Base-by-base conservation (phyloP, 2,329 filamentous ascomycete species). In the Fusarium cyanostomum region DNA sequence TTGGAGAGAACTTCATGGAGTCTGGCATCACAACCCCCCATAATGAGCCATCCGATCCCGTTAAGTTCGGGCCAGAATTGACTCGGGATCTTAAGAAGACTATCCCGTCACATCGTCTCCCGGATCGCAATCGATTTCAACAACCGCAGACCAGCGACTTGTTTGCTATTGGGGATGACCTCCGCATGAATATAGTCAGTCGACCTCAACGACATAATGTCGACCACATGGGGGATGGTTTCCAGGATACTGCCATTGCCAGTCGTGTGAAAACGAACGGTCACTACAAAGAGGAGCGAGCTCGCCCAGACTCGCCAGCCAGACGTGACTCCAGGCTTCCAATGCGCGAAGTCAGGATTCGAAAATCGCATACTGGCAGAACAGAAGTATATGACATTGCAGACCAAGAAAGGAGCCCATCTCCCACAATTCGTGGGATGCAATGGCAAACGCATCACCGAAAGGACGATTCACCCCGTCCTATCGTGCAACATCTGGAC, bases 1-100 rank as follows among this genome's bases (percentile, higher is more conserved):
- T 79, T 6, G 75, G 74, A 11, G 77, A 79, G 9, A 72, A 71
- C 41, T 79, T 79, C 35, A 77, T 79, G 75, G 72, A 74, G 16
- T 79, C 77, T 26, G 74, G 75, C 7, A 61, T 76, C 5, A 77
- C 77, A 10, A 77, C 77, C 12, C 77, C 77, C 12, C 70, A 68
- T 13, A 76, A 74, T 27, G 75, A 76, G 43, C 71, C 61, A 15
- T 69, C 64, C 7, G 70, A 65, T 12, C 56, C 56, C 18, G 46
- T 71, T 38, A 56, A 67, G 35, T 66, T 71, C 9, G 58, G 48
- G 16, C 64, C 64, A 10, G 69, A 70, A 44, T 53, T 71, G 45
- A 53, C 67, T 51, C 67, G 61, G 13, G 69, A 70, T 39, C 69
- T 71, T 33, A 64, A 56, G 52, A 70, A 62, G 57, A 57, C 56